Conservation (phyloP, 2,329 filamentous ascomycete species). For the Aureobasidium sp. region DNA sequence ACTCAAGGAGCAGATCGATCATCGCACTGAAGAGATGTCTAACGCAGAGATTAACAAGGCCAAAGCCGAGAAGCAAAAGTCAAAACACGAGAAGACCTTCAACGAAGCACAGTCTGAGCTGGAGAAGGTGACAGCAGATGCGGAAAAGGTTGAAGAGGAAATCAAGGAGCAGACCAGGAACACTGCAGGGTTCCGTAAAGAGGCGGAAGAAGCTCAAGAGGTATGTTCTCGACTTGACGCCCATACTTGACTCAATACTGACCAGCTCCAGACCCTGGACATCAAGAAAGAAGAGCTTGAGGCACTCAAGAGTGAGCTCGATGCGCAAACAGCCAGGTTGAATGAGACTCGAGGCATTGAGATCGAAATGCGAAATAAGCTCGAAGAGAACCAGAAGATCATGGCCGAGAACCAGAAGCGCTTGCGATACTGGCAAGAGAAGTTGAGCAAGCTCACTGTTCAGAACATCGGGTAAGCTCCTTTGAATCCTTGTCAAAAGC, state of each 20-base stretch:
- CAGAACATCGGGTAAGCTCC: slow-evolving; percentile 55
- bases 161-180: slow-evolving; percentile 69
- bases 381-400: slow-evolving; percentile 91
- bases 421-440: slow-evolving; percentile 80
- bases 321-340: slow-evolving; percentile 75
- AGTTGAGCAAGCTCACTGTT: slow-evolving; percentile 72
- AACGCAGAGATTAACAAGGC: slow-evolving; percentile 79
- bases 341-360: slow-evolving; percentile 84
- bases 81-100: slow-evolving; percentile 78
- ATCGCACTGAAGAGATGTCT: slow-evolving; percentile 73
- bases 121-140: slow-evolving; percentile 61
- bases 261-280: slow-evolving; percentile 51
- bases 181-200: slow-evolving; percentile 63
- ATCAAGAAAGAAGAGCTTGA: slow-evolving; percentile 75
- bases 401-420: slow-evolving; percentile 80
- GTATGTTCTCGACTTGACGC: slow-evolving; percentile 28
- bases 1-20: slow-evolving; percentile 76
- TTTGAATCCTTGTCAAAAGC: background rate
- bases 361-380: slow-evolving; percentile 97
- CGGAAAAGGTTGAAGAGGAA: slow-evolving; percentile 71
- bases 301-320: slow-evolving; percentile 73
- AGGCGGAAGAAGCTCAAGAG: slow-evolving; percentile 75
- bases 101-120: slow-evolving; percentile 74
- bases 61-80: slow-evolving; percentile 88
- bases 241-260: background rate